phyloP scores from a whole-genome alignment of 768 basidiomycete genomes.

The Piloderma croceum region DNA sequence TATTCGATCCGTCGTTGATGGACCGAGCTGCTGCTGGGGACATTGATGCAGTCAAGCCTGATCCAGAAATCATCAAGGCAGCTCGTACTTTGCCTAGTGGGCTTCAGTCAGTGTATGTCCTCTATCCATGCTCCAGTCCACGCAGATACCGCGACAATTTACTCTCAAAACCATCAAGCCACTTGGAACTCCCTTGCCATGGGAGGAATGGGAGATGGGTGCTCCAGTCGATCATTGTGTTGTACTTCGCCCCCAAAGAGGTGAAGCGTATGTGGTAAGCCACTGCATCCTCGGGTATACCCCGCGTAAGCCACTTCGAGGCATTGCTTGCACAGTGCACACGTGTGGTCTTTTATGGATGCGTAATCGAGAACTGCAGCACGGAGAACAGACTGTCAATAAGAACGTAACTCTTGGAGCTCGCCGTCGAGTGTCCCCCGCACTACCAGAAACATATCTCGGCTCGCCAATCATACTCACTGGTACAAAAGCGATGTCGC shows the following conservation, averaged over 20 bases:
- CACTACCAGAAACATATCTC: slow-evolving; percentile 22
- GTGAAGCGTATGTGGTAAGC: slow-evolving; percentile 29
- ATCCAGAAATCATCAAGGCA: slow-evolving; percentile 17
- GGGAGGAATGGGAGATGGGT: slow-evolving; percentile 24
- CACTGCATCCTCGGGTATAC: slow-evolving; percentile 7
- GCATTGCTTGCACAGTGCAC: slow-evolving; percentile 33
- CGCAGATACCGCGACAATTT: slow-evolving; percentile 15
- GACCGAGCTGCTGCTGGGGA: slow-evolving; percentile 27
- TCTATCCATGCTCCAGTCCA: slow-evolving; percentile 10
- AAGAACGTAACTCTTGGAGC: slow-evolving; percentile 24
- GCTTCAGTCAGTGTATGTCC: slow-evolving; percentile 20
- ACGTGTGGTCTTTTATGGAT: slow-evolving; percentile 34
- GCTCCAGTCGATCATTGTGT: slow-evolving; percentile 20
- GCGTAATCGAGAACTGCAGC: too few species aligned
- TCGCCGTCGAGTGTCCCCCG: slow-evolving; percentile 19
- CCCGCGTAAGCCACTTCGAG: slow-evolving; percentile 29
- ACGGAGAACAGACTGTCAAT: slow-evolving; percentile 16
- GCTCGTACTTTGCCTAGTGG: slow-evolving; percentile 24
- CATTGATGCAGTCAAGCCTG: slow-evolving; percentile 21
- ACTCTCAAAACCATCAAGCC: not conserved
- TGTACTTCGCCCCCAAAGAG: slow-evolving; percentile 23
- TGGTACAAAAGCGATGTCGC: slow-evolving; percentile 11
- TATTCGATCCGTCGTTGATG: slow-evolving; percentile 26
- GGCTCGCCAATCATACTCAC: slow-evolving; percentile 30
- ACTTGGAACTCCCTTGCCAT: slow-evolving; percentile 21